These are phyloP conservation scores for Boletus tomentosulus DNA, from an alignment of 768 basidiomycete genomes.

Conservation along the genomic window DNA sequence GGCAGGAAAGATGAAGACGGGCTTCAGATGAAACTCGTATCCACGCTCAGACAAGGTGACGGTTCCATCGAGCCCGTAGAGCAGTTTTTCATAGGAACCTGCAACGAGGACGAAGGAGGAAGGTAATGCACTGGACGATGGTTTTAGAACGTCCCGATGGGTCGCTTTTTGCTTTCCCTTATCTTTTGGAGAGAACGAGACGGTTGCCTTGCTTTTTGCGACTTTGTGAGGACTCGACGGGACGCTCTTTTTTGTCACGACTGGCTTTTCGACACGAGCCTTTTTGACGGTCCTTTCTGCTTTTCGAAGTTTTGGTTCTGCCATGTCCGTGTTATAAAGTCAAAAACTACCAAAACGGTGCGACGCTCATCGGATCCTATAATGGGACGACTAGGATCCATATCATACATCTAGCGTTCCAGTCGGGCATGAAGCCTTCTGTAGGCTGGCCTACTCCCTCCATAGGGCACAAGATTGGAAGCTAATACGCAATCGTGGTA, in stretches of 20 bases:
- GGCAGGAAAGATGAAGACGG: conserved; percentile 95
- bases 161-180: conserved; percentile 27
- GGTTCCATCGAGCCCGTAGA: conserved; percentile 83
- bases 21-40: conserved; percentile 49
- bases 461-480: no score
- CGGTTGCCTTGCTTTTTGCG: background rate
- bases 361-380: no score
- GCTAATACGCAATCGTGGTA: background rate
- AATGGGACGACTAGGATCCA: no score
- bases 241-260: background rate
- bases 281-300: conserved; percentile 18
- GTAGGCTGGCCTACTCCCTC: no score
- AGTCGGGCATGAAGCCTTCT: no score
- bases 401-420: no score
- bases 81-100: conserved; percentile 94
- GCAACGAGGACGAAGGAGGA: conserved; percentile 80
- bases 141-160: background rate
- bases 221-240: background rate
- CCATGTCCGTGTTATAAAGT: conserved; percentile 7
- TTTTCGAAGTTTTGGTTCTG: conserved; percentile 10
- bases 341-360: background rate
- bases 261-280: conserved; percentile 19
- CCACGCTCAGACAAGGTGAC: conserved; percentile 32
- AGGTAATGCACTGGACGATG: conserved; percentile 33
- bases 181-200: conserved; percentile 21